Base-by-base conservation (phyloP, 2,329 filamentous ascomycete genomes). In the Trichoderma afroharzianum region DNA sequence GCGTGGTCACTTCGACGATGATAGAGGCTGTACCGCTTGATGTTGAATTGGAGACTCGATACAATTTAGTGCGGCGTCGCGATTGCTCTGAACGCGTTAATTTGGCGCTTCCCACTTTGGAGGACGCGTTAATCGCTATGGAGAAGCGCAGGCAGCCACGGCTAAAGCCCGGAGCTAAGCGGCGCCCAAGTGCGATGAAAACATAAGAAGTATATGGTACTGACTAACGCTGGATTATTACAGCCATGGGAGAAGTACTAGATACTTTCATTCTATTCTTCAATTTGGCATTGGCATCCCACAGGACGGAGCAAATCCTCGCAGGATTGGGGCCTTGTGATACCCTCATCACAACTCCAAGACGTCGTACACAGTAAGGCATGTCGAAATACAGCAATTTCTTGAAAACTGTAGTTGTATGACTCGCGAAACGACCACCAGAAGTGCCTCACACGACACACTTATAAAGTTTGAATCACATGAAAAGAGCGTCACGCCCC, bases 71-170 rank as follows among this genome's bases (percentile, higher is more conserved):
- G 28, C n/a, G n/a, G 24, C 14, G 58, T 70, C 57, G 67, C 57
- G 67, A 63, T 59, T 36, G 33, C 67, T 32, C 67, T 33, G 24
- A 15, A 53, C 67, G 67, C 67, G 67, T 70, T 39, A 70, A 70
- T 70, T 70, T 70, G 67, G 67, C 67, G 67, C 57, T 36, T 70
- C 12, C 58, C 39, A 43, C 36, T 32, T 39, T 55, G 26, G 24
- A 66, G 18, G 24, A 63, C 67, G 67, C 67, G 67, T 70, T 70
- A 62, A 63, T 63, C 58, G 43, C n/a, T 39, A 21, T 28, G 33
- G 33, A n/a, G 57, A 53, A 59, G 55, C 14, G n/a, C n/a, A 9
- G 28, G 39, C 55, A n/a, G 39, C 21, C 6, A 39, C 66, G 66
- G 66, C 55, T 68, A 68, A 68, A 59, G 12, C 21, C 55, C 36